Evolutionary conservation across 768 basidiomycete genomes (phyloP).

Genomic region (Lactarius hengduanensis): DNA sequence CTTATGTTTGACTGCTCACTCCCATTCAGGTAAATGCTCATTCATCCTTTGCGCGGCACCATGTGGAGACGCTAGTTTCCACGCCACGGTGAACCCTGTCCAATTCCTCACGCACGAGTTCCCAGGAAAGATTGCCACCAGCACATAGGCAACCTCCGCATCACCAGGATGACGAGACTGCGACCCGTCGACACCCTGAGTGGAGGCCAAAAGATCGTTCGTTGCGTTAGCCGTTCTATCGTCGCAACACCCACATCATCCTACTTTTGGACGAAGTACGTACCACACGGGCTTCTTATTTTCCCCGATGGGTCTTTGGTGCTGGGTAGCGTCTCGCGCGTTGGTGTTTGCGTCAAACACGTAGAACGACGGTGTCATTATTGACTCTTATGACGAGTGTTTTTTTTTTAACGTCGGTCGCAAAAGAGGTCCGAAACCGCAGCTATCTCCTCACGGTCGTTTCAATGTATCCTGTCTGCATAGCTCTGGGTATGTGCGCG

Average conservation of each 20-base stretch:
- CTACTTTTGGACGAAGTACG: slow-evolving; percentile 85
- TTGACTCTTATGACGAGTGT: slow-evolving; percentile 88
- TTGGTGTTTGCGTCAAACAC: slow-evolving; percentile 75
- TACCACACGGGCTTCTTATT: slow-evolving; percentile 9
- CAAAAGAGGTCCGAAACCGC: slow-evolving; percentile 60
- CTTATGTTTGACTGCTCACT: too few species aligned
- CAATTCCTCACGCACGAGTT: too few species aligned
- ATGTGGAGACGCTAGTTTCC: slow-evolving; percentile 82
- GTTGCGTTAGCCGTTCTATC: slow-evolving; percentile 88
- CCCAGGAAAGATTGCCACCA: too few species aligned
- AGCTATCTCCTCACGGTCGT: slow-evolving; percentile 2
- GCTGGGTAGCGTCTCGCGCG: slow-evolving; percentile 75
- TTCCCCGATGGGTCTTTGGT: slow-evolving; percentile 1
- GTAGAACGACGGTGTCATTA: slow-evolving; percentile 61
- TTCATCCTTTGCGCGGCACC: slow-evolving; percentile 76
- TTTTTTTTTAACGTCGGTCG: slow-evolving; percentile 48
- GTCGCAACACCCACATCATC: slow-evolving; percentile 83
- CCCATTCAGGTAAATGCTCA: not conserved
- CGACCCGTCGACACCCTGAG: slow-evolving; percentile 83
- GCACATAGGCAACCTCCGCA: slow-evolving; percentile 96
- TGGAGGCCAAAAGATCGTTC: slow-evolving; percentile 94
- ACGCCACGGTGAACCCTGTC: slow-evolving; percentile 73
- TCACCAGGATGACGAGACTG: slow-evolving; percentile 91
- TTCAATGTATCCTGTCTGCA: slow-evolving; percentile 15
- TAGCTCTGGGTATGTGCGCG: slow-evolving; percentile 82